Conservation (phyloP, 208 protist genomes). For the Sergeia podlipaevii region DNA sequence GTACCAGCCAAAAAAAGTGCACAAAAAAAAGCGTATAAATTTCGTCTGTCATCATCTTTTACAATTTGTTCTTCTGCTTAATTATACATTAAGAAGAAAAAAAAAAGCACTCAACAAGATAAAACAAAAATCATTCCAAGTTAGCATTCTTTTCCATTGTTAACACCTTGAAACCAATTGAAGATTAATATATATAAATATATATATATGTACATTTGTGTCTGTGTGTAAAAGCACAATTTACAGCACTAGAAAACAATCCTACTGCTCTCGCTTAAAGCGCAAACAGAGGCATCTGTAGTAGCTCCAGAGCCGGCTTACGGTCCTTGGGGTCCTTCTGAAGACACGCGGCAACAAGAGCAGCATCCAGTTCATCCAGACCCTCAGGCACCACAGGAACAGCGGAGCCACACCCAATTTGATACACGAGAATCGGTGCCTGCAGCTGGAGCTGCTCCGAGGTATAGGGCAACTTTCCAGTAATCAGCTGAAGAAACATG, state of each 20-base stretch:
- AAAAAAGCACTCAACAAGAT: no score
- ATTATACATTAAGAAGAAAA: no score
- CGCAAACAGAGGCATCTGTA: conserved; percentile 71
- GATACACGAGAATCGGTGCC: conserved; percentile 62
- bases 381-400: conserved; percentile 50
- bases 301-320: conserved; percentile 40
- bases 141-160: no score
- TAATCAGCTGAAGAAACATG: conserved; percentile 85
- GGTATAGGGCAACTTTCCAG: conserved; percentile 72
- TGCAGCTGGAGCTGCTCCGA: conserved; percentile 38
- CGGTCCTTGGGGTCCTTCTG: conserved; percentile 46
- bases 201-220: conserved; percentile 2
- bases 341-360: conserved; percentile 70
- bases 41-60: no score
- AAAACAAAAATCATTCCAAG: no score
- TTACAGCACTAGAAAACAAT: background rate
- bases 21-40: no score
- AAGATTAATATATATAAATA: background rate
- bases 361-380: conserved; percentile 55
- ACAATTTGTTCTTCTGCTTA: no score
- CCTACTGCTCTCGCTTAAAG: conserved; percentile 33
- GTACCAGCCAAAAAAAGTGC: no score
- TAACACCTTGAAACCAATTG: background rate
- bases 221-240: conserved; percentile 8
- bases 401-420: conserved; percentile 67